Conservation (phyloP, 2,329 filamentous ascomycete species). For the Alternaria consortialis region DNA sequence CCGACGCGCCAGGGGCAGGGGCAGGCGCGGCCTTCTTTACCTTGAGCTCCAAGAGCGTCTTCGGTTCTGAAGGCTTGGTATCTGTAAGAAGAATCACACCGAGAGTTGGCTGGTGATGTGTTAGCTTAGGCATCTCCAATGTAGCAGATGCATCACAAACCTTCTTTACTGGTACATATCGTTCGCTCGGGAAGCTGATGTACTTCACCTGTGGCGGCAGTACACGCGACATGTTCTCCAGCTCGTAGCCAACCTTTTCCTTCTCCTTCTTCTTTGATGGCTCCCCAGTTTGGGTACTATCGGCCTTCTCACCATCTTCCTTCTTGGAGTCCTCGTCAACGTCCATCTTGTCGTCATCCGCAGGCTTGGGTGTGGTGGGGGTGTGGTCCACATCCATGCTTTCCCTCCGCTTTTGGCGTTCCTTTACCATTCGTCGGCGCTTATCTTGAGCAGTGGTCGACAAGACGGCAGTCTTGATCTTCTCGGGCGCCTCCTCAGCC, state of each 20-base stretch:
- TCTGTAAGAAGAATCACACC: conserved; percentile 93
- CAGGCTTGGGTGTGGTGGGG: conserved; percentile 75
- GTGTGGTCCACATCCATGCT: conserved; percentile 94
- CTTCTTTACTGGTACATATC: conserved; percentile 94
- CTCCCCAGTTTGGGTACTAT: conserved; percentile 59
- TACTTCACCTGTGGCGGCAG: conserved; percentile 93
- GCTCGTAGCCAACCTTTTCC: conserved; percentile 95
- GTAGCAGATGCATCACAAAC: conserved; percentile 56
- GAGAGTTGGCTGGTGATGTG: conserved; percentile 75
- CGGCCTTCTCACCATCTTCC: conserved; percentile 59
- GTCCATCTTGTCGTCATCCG: conserved; percentile 86
- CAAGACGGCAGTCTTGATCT: conserved; percentile 93
- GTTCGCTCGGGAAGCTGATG: conserved; percentile 87
- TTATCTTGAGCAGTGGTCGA: conserved; percentile 98
- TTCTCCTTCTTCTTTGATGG: conserved; percentile 93
- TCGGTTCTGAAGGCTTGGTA: conserved; percentile 78
- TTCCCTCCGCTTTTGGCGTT: conserved; percentile 85
- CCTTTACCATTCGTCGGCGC: conserved; percentile 91
- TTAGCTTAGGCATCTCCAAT: conserved; percentile 27
- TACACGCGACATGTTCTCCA: conserved; percentile 97
- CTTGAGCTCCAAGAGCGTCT: conserved; percentile 87
- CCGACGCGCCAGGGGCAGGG: conserved; percentile 55
- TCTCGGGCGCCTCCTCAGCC: conserved; percentile 88
- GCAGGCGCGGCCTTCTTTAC: conserved; percentile 75
- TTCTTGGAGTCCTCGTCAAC: conserved; percentile 60